A percentile compares a stretch with the other conserved stretches of the same genome.
Evolutionary conservation across 371 early-diverging fungal genomes (phyloP).

Genomic region (Pancytospora philotis): DNA sequence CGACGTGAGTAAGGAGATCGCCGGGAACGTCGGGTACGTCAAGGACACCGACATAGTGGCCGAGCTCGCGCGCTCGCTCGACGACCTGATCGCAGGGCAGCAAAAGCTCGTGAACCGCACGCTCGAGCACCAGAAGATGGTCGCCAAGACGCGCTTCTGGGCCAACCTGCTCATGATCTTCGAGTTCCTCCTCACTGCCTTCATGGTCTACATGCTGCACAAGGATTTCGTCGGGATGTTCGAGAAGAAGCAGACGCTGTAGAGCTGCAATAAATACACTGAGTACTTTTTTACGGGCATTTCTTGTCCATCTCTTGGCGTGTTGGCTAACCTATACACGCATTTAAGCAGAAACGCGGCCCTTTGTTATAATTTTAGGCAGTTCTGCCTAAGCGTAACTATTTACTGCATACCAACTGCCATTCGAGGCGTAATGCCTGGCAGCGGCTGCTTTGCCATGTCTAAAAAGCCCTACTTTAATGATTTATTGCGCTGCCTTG

Average conservation of each 20-base stretch:
- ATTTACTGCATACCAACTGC: too few species aligned
- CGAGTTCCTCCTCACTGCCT: constrained; percentile 31
- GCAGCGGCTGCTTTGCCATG: too few species aligned
- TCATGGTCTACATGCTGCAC: constrained; percentile 40
- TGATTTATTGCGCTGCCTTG: too few species aligned
- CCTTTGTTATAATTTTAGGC: too few species aligned
- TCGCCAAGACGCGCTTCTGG: constrained; percentile 27
- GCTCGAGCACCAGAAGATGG: constrained; percentile 26
- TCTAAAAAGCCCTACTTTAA: too few species aligned
- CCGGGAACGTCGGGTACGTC: constrained; percentile 38
- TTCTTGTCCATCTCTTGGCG: too few species aligned
- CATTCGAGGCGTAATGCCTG: too few species aligned
- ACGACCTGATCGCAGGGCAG: constrained; percentile 34
- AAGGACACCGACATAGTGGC: constrained; percentile 35
- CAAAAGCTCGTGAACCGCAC: constrained; percentile 30
- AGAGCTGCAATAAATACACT: too few species aligned
- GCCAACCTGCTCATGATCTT: constrained; percentile 29
- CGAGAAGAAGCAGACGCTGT: constrained; percentile 37
- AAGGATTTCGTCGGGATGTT: constrained; percentile 42
- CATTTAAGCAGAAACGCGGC: too few species aligned
- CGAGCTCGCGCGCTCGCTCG: constrained; percentile 29
- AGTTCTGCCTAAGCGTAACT: too few species aligned
- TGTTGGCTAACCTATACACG: too few species aligned
- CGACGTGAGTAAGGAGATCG: constrained; percentile 34
- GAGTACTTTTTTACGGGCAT: too few species aligned